Conservation (phyloP, 345 rosid species). For the Citropsis articulata region DNA sequence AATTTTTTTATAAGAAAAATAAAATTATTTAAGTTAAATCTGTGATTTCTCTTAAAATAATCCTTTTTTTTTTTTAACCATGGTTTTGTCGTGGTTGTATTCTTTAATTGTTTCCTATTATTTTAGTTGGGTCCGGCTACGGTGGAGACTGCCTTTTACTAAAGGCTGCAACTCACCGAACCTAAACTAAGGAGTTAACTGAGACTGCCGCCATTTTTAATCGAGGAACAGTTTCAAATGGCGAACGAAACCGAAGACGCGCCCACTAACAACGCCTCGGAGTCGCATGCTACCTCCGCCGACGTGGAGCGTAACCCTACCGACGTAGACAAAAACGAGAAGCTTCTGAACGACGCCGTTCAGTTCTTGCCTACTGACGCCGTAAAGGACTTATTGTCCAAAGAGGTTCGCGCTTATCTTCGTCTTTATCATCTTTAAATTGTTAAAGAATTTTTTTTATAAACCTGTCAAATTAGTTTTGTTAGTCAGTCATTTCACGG, state of each 20-base stretch:
- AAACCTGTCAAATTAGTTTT: background rate
- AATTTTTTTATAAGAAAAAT: no score
- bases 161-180: no score
- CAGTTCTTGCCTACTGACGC: conserved; percentile 52
- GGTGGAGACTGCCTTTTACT: no score
- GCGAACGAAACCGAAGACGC: conserved; percentile 23
- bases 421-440: background rate
- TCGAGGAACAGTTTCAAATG: conserved; percentile 28
- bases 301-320: background rate
- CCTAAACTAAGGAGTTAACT: background rate
- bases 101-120: no score
- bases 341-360: conserved; percentile 40
- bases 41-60: no score
- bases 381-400: conserved; percentile 57
- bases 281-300: conserved; percentile 5
- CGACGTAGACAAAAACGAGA: conserved; percentile 21
- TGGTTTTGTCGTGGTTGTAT: no score
- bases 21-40: no score
- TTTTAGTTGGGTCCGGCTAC: no score
- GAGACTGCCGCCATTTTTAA: conserved; percentile 6
- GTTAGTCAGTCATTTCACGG: background rate
- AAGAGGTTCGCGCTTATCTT: conserved; percentile 39
- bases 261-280: conserved; percentile 2
- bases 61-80: no score
- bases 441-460: background rate